phyloP scores from a whole-genome alignment of 345 rosid genomes.

The Eutrema heterophyllum region DNA sequence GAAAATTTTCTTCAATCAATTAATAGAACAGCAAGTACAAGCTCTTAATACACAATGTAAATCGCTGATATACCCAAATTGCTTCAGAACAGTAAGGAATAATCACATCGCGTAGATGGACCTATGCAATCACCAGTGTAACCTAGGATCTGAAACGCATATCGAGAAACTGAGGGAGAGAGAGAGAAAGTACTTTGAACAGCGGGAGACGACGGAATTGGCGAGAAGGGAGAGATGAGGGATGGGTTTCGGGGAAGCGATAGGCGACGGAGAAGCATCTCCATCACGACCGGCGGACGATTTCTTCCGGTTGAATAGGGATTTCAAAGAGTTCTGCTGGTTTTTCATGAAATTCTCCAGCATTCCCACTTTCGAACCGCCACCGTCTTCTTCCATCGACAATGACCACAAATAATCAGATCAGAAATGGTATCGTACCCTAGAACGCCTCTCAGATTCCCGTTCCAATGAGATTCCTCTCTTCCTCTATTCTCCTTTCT shows the following conservation, averaged over 20 bases:
- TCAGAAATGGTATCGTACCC: neutral
- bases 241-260: constrained; percentile 51
- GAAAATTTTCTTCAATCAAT: neutral
- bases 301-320: constrained; percentile 60
- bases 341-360: constrained; percentile 53
- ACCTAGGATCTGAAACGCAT: constrained; percentile 10
- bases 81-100: neutral
- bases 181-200: constrained; percentile 52
- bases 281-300: constrained; percentile 34
- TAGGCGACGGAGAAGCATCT: constrained; percentile 21
- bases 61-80: neutral
- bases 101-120: neutral
- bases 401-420: constrained; percentile 3
- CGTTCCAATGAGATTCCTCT: neutral
- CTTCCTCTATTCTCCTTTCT: constrained; percentile 9
- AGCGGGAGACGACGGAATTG: constrained; percentile 84
- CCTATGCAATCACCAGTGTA: neutral
- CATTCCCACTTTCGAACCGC: constrained; percentile 21
- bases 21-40: neutral
- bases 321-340: constrained; percentile 57
- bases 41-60: neutral
- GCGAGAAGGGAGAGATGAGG: constrained; percentile 84
- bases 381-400: constrained; percentile 32
- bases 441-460: neutral
- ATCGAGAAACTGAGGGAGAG: neutral